Conservation (phyloP, 371 early-diverging fungal species). For the Rhizopus delemar region DNA sequence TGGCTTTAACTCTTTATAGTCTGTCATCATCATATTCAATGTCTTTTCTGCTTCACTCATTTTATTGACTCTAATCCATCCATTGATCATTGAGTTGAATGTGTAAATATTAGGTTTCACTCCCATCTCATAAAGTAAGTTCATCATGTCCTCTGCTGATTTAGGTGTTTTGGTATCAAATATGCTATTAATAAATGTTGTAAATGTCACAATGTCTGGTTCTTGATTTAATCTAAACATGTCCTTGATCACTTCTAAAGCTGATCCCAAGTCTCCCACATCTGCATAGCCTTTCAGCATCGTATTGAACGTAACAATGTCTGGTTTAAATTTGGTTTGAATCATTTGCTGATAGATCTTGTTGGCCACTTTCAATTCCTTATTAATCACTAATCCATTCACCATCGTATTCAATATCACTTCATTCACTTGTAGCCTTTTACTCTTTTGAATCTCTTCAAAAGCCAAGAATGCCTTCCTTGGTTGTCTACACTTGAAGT, state of each 20-base stretch:
- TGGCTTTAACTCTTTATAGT: slow-evolving; percentile 17
- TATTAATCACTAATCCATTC: slow-evolving; percentile 46
- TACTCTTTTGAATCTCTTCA: slow-evolving; percentile 35
- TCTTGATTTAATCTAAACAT: slow-evolving; percentile 36
- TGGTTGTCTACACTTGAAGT: slow-evolving; percentile 32
- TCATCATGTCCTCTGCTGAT: slow-evolving; percentile 32
- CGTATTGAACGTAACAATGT: slow-evolving; percentile 53
- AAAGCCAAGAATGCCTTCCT: slow-evolving; percentile 39
- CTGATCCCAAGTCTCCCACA: slow-evolving; percentile 21
- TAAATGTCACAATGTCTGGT: slow-evolving; percentile 49
- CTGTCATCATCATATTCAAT: slow-evolving; percentile 19
- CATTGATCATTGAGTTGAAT: slow-evolving; percentile 48
- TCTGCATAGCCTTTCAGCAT: slow-evolving; percentile 45
- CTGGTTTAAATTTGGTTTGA: slow-evolving; percentile 32
- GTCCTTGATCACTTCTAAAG: slow-evolving; percentile 36
- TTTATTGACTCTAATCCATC: slow-evolving; percentile 34
- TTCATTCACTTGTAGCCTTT: slow-evolving; percentile 32
- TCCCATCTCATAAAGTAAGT: slow-evolving; percentile 23
- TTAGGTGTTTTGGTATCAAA: slow-evolving; percentile 29
- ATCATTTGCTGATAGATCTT: slow-evolving; percentile 42
- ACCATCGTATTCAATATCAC: slow-evolving; percentile 48
- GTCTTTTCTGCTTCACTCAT: slow-evolving; percentile 43
- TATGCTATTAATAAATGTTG: slow-evolving; percentile 45
- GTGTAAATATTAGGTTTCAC: slow-evolving; percentile 49
- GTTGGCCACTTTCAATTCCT: slow-evolving; percentile 36